Base-by-base conservation (phyloP, 2,329 filamentous ascomycete genomes). In the Lasiodiplodia gonubiensis region DNA sequence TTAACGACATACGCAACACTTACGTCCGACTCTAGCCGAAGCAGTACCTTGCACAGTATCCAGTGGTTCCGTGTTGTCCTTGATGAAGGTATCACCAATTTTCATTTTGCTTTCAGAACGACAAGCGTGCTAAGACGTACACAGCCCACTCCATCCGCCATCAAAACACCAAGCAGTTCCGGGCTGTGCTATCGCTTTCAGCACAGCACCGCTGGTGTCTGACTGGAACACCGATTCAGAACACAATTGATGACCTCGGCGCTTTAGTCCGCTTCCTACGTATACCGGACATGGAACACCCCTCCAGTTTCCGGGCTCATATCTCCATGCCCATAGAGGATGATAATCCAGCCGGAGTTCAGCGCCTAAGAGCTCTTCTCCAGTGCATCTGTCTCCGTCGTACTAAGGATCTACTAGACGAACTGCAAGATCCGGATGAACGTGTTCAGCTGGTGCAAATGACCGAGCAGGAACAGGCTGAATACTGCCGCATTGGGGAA, bases 151-250 rank as follows among this genome's bases (percentile, higher is more conserved):
- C 74, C 2, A 84, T 86, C 39, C 80, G 83, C 18, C 80, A 80
- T 2, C 75, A 74, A 21, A 72, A 79, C n/a, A 86, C 82, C 1
- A 78, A 76, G 0, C 78, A 82, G 30, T 78, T 82, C 68, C 75
- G 74, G 1, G 77, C 82, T 0, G 80, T 80, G 12, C 68, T 70
- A 30, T 72, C 77, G 0, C 75, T 87, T 0, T 64, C 71, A 0
- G 79, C 84, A 0, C 74, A 75, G 1, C 79, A 77, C 0, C 76
- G 85, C 18, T 86, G 85, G 85, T 86, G 84, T 68, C 76, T 86
- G 0, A 83, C 83, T 0, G 85, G 84, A 1, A 86, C 85, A 1
- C 71, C 71, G 4, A 52, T 72, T 3, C 72, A 74, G 21, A 74
- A 72, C 11, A 42, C 39, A 3, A 67, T 74, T 0, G 54, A 21